Percentiles rank a stretch among this genome's conserved stretches.
Conservation (phyloP, 306 rosid species). For the Prinsepia uniflora region DNA sequence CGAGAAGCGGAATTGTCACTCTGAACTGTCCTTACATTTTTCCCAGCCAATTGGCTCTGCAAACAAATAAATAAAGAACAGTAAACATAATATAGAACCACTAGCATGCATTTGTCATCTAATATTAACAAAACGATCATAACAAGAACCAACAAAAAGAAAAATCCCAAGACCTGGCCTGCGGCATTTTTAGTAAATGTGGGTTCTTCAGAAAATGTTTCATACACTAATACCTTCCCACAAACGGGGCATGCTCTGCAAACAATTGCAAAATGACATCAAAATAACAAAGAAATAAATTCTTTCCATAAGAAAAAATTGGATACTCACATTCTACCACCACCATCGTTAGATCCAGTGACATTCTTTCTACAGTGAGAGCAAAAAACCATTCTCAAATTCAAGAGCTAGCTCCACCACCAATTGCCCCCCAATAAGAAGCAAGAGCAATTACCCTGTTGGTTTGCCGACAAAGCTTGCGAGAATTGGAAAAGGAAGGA, state of each 20-base stretch:
- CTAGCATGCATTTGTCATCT: background rate
- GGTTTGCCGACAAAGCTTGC: background rate
- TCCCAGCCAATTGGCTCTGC: slow-evolving; percentile 30
- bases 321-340: background rate
- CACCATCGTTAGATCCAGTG: background rate
- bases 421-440: background rate
- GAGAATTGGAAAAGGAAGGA: background rate
- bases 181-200: slow-evolving; percentile 19
- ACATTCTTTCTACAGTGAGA: background rate
- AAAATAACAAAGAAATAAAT: background rate
- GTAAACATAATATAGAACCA: background rate
- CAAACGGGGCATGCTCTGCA: slow-evolving; percentile 23
- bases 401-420: background rate
- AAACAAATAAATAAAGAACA: background rate
- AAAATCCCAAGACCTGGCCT: slow-evolving; percentile 18
- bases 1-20: slow-evolving; percentile 32
- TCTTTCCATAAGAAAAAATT: background rate
- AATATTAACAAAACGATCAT: background rate
- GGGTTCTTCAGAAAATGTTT: slow-evolving; percentile 18
- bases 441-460: background rate
- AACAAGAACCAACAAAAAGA: background rate
- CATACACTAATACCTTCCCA: slow-evolving; percentile 29
- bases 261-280: slow-evolving; percentile 1
- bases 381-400: background rate
- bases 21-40: slow-evolving; percentile 15